Base-by-base conservation (phyloP, 1,284 basidiomycete genomes). In the Pseudozyma hubeiensis region DNA sequence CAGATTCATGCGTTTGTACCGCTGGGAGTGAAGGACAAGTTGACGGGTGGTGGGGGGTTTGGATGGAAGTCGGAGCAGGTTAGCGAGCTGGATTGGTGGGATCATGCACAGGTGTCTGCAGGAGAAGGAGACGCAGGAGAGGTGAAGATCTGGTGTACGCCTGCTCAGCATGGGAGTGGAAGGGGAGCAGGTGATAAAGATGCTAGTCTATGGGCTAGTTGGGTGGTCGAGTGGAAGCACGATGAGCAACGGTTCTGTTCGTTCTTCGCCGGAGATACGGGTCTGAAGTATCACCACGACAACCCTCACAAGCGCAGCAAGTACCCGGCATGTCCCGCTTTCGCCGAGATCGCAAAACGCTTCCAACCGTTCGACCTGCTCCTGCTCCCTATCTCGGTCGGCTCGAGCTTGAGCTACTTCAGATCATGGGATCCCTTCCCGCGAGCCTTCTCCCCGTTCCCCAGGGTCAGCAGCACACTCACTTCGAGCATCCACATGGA, bases 31-130 rank as follows among this genome's bases (percentile, higher is more conserved):
- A 79, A 76, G 59, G 69, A 61, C 1, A 80, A 79, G 75, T 57
- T 83, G 9, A 31, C 62, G 0, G 54, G 67, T 1, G 40, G 29
- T 5, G 66, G 66, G 1, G 66, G 66, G 10, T 62, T 74, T 5
- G 76, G 71, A 4, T 71, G 81, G 54, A 46, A 51, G 17, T 47
- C 65, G 17, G 69, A 77, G 0, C 62, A 70, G 13, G 73, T 83
- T 16, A 62, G 52, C 13, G 80, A 82, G 47, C 34, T 81, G 16
- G 82, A 84, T 63, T 84, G 82, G 82, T 84, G 82, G 82, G 81
- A 82, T 48, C 50, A 67, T 14, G 67, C 71, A 13, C 14, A 30
- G 1, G 46, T 74, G 24, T 56, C 63, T 8, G 24, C 56, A 1
- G 24, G 52, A 7, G 37, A n/a, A 2, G 9, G 45, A 7, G 49